These are phyloP conservation scores for Lactarius hengduanensis DNA, from an alignment of 768 basidiomycete species.

Conservation along the genomic window DNA sequence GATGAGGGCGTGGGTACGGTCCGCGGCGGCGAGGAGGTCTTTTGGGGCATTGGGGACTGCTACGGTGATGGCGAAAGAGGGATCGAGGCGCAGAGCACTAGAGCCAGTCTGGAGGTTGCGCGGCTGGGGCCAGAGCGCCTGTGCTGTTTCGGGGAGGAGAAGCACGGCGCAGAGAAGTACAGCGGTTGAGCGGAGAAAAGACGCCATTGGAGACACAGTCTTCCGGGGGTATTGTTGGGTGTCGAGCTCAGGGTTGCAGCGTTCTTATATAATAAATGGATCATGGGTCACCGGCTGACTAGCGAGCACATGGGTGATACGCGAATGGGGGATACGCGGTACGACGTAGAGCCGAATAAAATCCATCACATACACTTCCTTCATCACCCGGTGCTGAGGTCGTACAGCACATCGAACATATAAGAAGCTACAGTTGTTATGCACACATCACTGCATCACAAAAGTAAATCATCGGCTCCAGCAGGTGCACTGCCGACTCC, in stretches of 20 bases:
- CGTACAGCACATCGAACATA: not conserved
- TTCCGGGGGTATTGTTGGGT: not conserved
- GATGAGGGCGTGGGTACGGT: conserved; percentile 42
- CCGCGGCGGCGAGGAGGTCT: conserved; percentile 59
- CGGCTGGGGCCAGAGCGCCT: conserved; percentile 42
- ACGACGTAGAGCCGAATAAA: not conserved
- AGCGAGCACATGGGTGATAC: not conserved
- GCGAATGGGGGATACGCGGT: not conserved
- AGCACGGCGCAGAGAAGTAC: conserved; percentile 27
- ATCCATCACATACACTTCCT: not conserved
- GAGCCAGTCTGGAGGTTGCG: conserved; percentile 34
- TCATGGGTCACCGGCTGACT: too few relatives aligned
- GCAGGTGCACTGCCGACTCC: conserved; percentile 28
- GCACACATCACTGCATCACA: conserved; percentile 31
- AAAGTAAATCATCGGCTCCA: conserved; percentile 43
- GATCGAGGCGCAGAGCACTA: conserved; percentile 40
- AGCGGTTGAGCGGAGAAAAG: not conserved
- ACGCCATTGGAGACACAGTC: not conserved
- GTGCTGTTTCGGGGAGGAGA: conserved; percentile 27
- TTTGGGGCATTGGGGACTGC: conserved; percentile 45
- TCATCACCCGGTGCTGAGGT: not conserved
- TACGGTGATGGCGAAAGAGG: conserved; percentile 50
- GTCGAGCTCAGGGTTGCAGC: not conserved
- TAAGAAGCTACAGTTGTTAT: not conserved
- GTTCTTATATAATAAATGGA: not conserved